Percentiles rank a stretch among this genome's conserved stretches.
Evolutionary conservation across 176 grass and related monocot species (phyloP).

Genomic region (Cenchrus americanus): DNA sequence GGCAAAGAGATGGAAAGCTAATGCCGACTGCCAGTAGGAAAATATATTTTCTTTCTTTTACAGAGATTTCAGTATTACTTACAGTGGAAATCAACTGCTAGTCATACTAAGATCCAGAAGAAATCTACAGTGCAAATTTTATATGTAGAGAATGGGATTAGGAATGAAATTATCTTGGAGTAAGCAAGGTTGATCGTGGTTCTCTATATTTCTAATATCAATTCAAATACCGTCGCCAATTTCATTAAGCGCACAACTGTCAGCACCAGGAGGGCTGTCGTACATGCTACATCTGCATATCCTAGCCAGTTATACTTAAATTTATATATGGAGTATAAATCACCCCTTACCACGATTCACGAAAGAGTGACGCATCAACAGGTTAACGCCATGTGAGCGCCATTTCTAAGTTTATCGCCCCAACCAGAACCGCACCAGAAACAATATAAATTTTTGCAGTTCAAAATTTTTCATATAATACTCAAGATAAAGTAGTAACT

Average conservation of each 20-base stretch:
- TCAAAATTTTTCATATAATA: background rate
- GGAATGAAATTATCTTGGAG: background rate
- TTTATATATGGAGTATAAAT: background rate
- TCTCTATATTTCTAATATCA: background rate
- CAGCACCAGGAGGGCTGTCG: background rate
- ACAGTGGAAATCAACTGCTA: background rate
- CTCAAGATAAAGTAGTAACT: background rate
- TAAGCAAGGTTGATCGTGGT: background rate
- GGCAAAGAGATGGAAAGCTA: slow-evolving; percentile 31
- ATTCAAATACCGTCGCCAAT: background rate
- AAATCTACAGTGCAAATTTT: background rate
- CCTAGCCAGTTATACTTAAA: background rate
- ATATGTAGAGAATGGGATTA: too few species aligned
- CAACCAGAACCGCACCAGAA: background rate
- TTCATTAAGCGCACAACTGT: background rate
- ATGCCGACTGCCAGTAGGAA: slow-evolving; percentile 1
- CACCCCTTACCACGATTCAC: background rate
- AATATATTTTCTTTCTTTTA: slow-evolving; percentile 7
- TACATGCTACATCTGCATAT: background rate
- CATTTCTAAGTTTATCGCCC: slow-evolving; percentile 7
- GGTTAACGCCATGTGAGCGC: background rate
- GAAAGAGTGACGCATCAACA: background rate
- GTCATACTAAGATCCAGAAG: background rate
- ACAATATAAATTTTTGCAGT: background rate
- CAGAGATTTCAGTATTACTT: background rate